phyloP scores from a whole-genome alignment of 768 basidiomycete species.

The Xerocomellus dryophilus region DNA sequence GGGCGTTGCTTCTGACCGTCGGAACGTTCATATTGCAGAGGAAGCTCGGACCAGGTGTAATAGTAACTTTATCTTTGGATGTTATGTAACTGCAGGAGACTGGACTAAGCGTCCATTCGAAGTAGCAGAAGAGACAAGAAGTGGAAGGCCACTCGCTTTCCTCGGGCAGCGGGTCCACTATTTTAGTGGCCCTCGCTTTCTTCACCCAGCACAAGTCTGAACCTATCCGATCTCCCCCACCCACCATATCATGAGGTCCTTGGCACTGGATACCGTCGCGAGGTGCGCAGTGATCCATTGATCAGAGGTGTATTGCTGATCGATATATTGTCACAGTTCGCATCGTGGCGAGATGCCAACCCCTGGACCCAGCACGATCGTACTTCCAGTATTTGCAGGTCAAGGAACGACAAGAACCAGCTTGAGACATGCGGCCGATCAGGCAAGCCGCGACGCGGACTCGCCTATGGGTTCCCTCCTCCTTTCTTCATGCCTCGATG shows the following conservation, averaged over 20 bases:
- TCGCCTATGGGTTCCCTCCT: conserved; percentile 43
- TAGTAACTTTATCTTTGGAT: conserved; percentile 24
- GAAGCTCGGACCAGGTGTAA: conserved; percentile 20
- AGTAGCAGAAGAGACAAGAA: conserved; percentile 20
- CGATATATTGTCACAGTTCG: background rate
- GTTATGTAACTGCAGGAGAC: conserved; percentile 23
- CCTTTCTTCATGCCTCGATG: conserved; percentile 49
- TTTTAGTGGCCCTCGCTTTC: conserved; percentile 10
- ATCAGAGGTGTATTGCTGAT: background rate
- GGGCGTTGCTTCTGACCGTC: conserved; percentile 6
- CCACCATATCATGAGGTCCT: background rate
- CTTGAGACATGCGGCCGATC: conserved; percentile 32
- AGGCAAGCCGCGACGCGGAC: conserved; percentile 41
- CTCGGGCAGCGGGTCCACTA: conserved; percentile 10
- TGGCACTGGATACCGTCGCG: background rate
- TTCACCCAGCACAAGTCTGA: background rate
- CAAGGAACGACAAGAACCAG: conserved; percentile 45
- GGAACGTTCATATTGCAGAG: conserved; percentile 12
- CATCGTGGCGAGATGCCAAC: conserved; percentile 2
- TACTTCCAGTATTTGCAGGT: conserved; percentile 54
- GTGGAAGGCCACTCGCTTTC: conserved; percentile 20
- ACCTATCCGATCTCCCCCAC: background rate
- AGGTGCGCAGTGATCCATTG: conserved; percentile 1
- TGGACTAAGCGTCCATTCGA: conserved; percentile 12
- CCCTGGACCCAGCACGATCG: conserved; percentile 7